These are phyloP conservation scores for Scedosporium apiospermum DNA, from an alignment of 2,329 filamentous ascomycete genomes.

Conservation along the genomic window DNA sequence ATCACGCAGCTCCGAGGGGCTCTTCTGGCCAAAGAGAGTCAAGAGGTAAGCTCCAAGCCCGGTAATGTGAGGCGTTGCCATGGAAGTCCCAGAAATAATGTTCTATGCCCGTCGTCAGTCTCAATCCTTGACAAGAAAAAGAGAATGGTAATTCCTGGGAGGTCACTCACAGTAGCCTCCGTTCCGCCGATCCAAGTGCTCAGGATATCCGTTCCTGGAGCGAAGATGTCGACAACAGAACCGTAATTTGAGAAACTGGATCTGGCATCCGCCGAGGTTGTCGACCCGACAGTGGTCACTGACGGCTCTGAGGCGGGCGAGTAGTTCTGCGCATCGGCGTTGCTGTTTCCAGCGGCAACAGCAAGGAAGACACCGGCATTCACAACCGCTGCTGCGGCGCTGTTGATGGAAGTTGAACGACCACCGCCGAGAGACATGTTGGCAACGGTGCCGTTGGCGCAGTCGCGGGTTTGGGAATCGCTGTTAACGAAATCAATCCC, in stretches of 20 bases:
- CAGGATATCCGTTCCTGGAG: constrained; percentile 25
- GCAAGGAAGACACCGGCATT: constrained; percentile 23
- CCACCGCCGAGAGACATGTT: constrained; percentile 35
- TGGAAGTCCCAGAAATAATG: constrained; percentile 8
- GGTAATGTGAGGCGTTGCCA: constrained; percentile 8
- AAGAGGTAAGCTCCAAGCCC: constrained; percentile 17
- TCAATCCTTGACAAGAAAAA: not conserved
- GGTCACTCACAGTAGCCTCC: not conserved
- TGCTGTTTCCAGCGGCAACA: constrained; percentile 31
- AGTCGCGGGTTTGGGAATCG: constrained; percentile 20
- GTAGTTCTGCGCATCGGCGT: constrained; percentile 23
- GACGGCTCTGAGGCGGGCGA: constrained; percentile 22
- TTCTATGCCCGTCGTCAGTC: not conserved
- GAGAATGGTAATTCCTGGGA: not conserved
- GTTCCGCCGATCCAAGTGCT: constrained; percentile 21
- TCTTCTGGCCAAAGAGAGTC: constrained; percentile 40
- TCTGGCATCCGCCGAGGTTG: constrained; percentile 22
- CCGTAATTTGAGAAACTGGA: constrained; percentile 38
- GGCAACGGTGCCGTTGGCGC: constrained; percentile 22
- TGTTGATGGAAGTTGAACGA: constrained; percentile 35
- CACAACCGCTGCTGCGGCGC: constrained; percentile 35
- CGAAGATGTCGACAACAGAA: constrained; percentile 24
- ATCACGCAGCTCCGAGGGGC: constrained; percentile 35
- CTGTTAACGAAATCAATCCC: constrained; percentile 27
- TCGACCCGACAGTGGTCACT: constrained; percentile 24